Conservation (phyloP, 2,329 filamentous ascomycete species). For the Colletotrichum liaoningense region DNA sequence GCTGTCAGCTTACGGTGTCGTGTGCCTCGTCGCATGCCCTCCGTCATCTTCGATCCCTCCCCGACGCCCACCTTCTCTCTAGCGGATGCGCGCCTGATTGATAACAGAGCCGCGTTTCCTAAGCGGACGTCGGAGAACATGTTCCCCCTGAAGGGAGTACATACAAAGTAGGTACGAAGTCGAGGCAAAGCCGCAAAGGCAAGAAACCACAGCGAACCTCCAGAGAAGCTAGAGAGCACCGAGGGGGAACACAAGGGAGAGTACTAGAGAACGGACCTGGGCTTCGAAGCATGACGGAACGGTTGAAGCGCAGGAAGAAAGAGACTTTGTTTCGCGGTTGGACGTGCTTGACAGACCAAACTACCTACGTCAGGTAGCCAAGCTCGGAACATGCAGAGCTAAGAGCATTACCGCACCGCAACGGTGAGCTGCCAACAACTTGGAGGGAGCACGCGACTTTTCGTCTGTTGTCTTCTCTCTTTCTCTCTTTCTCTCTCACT, state of each 20-base stretch:
- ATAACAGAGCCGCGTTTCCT: constrained; percentile 25
- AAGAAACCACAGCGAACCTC: not conserved
- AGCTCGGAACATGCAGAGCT: not conserved
- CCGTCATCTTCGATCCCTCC: constrained; percentile 24
- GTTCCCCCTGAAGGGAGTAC: not conserved
- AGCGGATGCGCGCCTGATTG: constrained; percentile 5
- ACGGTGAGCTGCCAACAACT: constrained; percentile 22
- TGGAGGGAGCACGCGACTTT: constrained; percentile 27
- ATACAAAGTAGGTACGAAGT: no score
- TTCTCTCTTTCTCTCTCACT: not conserved
- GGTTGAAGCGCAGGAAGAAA: not conserved
- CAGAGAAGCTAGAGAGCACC: not conserved
- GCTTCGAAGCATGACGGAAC: constrained; percentile 12
- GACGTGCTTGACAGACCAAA: constrained; percentile 7
- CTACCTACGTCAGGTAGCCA: constrained; percentile 15
- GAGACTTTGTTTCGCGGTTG: not conserved
- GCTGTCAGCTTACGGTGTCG: constrained; percentile 7
- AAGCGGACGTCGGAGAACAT: constrained; percentile 13
- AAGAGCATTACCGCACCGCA: not conserved
- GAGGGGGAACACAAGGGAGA: not conserved
- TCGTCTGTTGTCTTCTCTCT: constrained; percentile 2
- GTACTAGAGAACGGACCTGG: not conserved
- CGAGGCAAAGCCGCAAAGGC: not conserved
- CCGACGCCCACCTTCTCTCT: not conserved
- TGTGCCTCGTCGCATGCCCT: constrained; percentile 1